Base-by-base conservation (phyloP, 1,284 basidiomycete species). In the Fereydounia khargensis region DNA sequence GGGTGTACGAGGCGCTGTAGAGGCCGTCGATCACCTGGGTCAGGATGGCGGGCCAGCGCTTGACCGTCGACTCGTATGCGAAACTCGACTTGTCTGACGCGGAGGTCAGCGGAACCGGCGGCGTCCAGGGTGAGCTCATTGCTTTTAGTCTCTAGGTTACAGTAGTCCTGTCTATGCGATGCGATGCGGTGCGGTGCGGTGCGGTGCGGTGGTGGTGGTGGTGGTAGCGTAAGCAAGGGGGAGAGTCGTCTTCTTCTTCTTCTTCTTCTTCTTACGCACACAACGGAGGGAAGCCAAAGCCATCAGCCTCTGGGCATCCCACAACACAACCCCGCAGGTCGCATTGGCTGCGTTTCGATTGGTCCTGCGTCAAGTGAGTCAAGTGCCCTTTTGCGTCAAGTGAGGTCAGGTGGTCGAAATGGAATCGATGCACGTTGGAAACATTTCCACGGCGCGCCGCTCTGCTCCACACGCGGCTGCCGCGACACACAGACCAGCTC, bases 1-100 rank as follows among this genome's bases (percentile, higher is more conserved):
- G 68, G 9, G 57, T 52, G 41, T 69, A 47, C 46, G 73, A 72
- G 41, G 73, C 59, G 38, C 81, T 81, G 65, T 85, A 82, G 34
- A 91, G 77, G 36, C 83, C 82, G 70, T 89, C 86, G 59, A 91
- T 85, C 46, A 89, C 81, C 47, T 82, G 81, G 6, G 89, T 89
- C 37, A 91, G 79, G 62, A 94, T 96, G 23, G 87, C 81, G 1
- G 94, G 94, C 94, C 94, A 97, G 47, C 90, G 81, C 74, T 81
- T 80, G 41, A 80, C 63, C 7, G 84, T 80, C 3, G 83, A 83
- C 36, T 82, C 80, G 52, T 82, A 84, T 39, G 83, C 87, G 47
- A 73, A 76, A 79, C 68, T 55, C 8, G 7, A 7, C 51, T 64
- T 64, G 55, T 64, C 61, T 40, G 51, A 24, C 20, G 61, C 61